Evolutionary conservation across 441 rosid genomes (phyloP), one percentile per base, ranked within the genome.

Genomic region (Populus hybrid): DNA sequence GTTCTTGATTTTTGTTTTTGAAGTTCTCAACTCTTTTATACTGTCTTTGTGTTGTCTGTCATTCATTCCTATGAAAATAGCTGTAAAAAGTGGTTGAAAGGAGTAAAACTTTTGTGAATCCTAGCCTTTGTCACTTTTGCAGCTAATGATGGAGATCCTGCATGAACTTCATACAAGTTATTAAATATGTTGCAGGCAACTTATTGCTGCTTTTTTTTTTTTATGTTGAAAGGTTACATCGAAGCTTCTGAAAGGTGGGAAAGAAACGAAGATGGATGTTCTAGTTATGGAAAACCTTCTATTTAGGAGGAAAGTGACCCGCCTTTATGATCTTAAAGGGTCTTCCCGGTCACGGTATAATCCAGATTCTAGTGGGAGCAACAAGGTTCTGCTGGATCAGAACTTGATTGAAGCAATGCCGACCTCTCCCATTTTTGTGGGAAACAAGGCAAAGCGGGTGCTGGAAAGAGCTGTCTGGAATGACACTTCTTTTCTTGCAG

Each of bases 381-480:
- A 94, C 90, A 94, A 90, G 81, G 99, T 97, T 81, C 86, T 97
- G 75, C 85, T 97, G 72, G 99, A 97, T 86, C 99, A 97, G 85
- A 94, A 97, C 85, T 88, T 94, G 87, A 94, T 97, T 73, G 99
- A 97, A 88, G 92, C 97, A 59, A 97, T 97, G 99, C 97, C 94
- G 71, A 97, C 99, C 76, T 90, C 90, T 78, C 99, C 99, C 28
- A 94, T 97, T 81, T 97, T 93, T 69, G 98, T 97, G 11, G 93
- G 98, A 72, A 94, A 89, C 86, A 93, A 97, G 84, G 99, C 99
- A 63, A 94, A 97, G 86, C 87, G 97, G 40, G 67, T 94, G 82
- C 82, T 97, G 82, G 98, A 97, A 85, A 90, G 99, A 88, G 99
- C 98, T 5, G 96, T 94, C 72, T 97, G 99, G 99, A 97, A 97